phyloP scores from a whole-genome alignment of 2,329 filamentous ascomycete species.

The Xylaria sp. region DNA sequence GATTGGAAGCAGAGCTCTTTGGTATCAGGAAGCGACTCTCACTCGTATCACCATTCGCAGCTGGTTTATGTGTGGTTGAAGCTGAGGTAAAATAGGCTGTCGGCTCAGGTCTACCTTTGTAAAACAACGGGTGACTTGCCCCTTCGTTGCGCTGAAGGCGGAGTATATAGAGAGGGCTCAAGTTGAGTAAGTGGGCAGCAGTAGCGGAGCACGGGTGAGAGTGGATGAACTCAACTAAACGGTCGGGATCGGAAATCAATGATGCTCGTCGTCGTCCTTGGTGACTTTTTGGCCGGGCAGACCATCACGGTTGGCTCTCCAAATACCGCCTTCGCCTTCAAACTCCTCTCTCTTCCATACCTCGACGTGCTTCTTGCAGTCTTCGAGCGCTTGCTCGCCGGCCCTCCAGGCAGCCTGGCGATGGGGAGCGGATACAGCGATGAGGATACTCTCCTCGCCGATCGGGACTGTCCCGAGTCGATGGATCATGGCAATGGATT shows the following conservation, averaged over 20 bases:
- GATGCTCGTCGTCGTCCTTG: conserved; percentile 16
- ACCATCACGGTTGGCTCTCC: conserved; percentile 89
- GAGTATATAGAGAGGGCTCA: not conserved
- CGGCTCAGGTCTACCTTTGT: not conserved
- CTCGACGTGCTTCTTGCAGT: conserved; percentile 87
- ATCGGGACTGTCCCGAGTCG: conserved; percentile 87
- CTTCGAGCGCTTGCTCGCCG: conserved; percentile 88
- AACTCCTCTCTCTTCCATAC: conserved; percentile 97
- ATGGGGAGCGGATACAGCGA: conserved; percentile 87
- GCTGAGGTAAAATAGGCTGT: not conserved
- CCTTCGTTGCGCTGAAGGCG: not conserved
- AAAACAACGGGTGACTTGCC: not conserved
- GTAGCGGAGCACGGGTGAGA: no score
- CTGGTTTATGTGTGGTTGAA: not conserved
- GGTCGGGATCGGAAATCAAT: not conserved
- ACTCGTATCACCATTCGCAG: not conserved
- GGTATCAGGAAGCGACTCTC: not conserved
- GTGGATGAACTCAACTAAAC: not conserved
- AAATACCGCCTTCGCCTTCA: conserved; percentile 78
- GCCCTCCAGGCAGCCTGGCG: conserved; percentile 86
- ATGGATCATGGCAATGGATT: conserved; percentile 83
- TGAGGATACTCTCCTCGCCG: conserved; percentile 91
- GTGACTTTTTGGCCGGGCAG: conserved; percentile 62
- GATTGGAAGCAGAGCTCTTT: conserved; percentile 2
- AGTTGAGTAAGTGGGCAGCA: not conserved